Evolutionary conservation across 108 stramenopile species (phyloP).

Genomic region (Cyclostephanos invisitatus): DNA sequence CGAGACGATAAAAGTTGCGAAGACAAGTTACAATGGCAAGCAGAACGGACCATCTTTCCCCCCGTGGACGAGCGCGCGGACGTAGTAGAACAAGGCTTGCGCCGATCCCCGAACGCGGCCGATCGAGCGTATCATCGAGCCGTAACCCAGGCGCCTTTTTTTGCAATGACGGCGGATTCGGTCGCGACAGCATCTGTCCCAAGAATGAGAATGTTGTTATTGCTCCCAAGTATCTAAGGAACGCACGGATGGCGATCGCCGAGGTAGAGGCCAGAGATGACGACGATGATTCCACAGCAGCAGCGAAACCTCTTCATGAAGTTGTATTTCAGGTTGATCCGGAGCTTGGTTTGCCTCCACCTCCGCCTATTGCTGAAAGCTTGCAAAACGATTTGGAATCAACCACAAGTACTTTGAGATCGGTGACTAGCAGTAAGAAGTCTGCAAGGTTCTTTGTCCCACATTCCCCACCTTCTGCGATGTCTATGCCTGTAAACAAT

Average conservation of each 20-base stretch:
- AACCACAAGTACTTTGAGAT: no score
- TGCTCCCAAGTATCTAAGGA: background rate
- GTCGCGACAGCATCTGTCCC: background rate
- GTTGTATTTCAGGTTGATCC: background rate
- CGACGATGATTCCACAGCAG: background rate
- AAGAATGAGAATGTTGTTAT: background rate
- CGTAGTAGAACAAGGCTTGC: background rate
- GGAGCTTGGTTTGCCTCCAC: slow-evolving; percentile 3
- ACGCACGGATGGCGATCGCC: background rate
- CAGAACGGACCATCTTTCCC: background rate
- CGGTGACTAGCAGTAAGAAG: no score
- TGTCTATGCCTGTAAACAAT: background rate
- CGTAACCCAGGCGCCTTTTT: background rate
- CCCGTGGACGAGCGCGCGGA: background rate
- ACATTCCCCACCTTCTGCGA: background rate
- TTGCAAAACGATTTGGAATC: no score
- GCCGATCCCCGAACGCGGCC: slow-evolving; percentile 7
- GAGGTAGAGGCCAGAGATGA: slow-evolving; percentile 4
- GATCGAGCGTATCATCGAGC: background rate
- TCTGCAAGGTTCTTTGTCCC: no score
- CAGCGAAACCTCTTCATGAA: background rate
- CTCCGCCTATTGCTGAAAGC: background rate
- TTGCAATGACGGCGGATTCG: background rate
- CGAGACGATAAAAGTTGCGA: background rate
- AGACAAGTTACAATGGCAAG: background rate